phyloP scores from a whole-genome alignment of 2,329 filamentous ascomycete species.

The Colletotrichum lupini region DNA sequence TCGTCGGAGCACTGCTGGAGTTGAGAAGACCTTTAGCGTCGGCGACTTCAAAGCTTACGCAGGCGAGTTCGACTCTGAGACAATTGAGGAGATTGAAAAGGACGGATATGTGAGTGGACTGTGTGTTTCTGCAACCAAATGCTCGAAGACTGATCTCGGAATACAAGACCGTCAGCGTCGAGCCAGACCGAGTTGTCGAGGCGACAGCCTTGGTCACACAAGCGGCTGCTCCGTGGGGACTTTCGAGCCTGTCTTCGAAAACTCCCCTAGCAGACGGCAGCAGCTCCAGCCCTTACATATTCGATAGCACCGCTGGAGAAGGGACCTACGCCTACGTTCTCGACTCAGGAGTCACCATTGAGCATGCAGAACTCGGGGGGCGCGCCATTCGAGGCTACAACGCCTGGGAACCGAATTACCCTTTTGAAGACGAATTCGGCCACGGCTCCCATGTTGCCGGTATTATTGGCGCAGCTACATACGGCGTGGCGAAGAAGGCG shows the following conservation, averaged over 20 bases:
- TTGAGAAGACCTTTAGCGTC: constrained; percentile 9
- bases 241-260: constrained; percentile 55
- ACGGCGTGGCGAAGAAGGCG: constrained; percentile 57
- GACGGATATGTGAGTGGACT: constrained; percentile 41
- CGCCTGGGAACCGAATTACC: constrained; percentile 31
- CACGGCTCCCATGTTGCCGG: constrained; percentile 60
- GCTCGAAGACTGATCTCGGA: no score
- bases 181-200: constrained; percentile 40
- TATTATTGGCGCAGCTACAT: constrained; percentile 54
- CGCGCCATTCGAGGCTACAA: constrained; percentile 53
- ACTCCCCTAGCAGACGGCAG: constrained; percentile 43
- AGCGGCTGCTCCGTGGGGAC: constrained; percentile 52
- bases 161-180: constrained; percentile 44
- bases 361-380: constrained; percentile 52
- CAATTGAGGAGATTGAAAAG: constrained; percentile 50
- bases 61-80: constrained; percentile 51
- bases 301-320: constrained; percentile 37
- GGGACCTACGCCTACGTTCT: constrained; percentile 42
- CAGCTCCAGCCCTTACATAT: constrained; percentile 34
- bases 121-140: constrained; percentile 42
- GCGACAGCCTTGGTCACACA: neutral
- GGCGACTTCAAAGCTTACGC: constrained; percentile 50
- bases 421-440: constrained; percentile 33
- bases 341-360: constrained; percentile 41
- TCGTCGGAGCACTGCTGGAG: neutral